Evolutionary conservation across 352 stramenopile species (phyloP).

Genomic region (Thraustotheca clavata): DNA sequence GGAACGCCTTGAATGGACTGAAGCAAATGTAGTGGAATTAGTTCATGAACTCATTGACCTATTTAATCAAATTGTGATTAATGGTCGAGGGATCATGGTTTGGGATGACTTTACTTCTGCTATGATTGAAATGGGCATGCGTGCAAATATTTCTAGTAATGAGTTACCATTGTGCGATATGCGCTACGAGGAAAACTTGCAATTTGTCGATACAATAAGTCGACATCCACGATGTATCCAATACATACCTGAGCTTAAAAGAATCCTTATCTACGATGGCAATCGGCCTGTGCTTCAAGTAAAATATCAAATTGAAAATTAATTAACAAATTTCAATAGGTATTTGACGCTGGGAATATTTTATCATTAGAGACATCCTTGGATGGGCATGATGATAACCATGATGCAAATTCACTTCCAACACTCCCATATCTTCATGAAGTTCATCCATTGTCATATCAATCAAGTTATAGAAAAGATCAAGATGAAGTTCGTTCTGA

Average conservation of each 20-base stretch:
- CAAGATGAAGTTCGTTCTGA: conserved; percentile 70
- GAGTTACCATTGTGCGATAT: conserved; percentile 45
- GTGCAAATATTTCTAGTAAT: conserved; percentile 31
- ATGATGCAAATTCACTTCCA: conserved; percentile 19
- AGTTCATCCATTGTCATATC: conserved; percentile 66
- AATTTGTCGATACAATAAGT: conserved; percentile 36
- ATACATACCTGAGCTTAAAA: conserved; percentile 45
- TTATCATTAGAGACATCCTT: background rate
- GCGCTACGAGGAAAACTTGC: conserved; percentile 59
- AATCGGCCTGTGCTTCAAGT: conserved; percentile 61
- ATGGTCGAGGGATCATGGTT: conserved; percentile 67
- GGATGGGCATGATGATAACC: background rate
- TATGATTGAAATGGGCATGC: conserved; percentile 75
- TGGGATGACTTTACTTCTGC: conserved; percentile 80
- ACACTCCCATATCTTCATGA: conserved; percentile 49
- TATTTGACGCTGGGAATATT: conserved; percentile 24
- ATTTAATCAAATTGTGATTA: conserved; percentile 68
- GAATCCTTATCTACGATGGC: conserved; percentile 51
- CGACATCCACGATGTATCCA: conserved; percentile 51
- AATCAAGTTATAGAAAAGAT: conserved; percentile 55
- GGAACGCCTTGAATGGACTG: conserved; percentile 53
- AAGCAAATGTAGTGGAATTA: conserved; percentile 42
- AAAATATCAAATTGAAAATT: conserved; percentile 26
- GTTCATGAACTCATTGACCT: conserved; percentile 71
- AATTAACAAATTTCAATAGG: background rate